A percentile compares a stretch with the other conserved stretches of the same genome.
Conservation (phyloP, 345 rosid species). For the Rhizophora mangle region DNA sequence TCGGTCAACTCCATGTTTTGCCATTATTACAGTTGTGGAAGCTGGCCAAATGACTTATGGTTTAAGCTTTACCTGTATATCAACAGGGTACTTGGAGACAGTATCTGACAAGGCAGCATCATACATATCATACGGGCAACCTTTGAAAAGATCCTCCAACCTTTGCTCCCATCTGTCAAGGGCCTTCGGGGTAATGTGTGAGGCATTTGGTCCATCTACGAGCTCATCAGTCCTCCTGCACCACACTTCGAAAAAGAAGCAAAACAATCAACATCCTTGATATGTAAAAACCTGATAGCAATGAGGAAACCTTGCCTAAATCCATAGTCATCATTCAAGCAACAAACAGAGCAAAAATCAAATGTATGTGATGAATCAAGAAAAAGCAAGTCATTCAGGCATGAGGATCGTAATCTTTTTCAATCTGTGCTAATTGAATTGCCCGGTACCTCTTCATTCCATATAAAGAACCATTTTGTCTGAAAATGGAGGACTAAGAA, state of each 20-base stretch:
- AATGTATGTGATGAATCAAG: too few species aligned
- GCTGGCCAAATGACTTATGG: neutral
- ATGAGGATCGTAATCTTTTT: too few species aligned
- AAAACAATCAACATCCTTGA: slow-evolving; percentile 3
- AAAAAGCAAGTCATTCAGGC: too few species aligned
- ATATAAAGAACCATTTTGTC: neutral
- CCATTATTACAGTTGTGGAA: neutral
- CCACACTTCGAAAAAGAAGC: slow-evolving; percentile 37
- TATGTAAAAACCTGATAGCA: neutral
- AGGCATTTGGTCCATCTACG: slow-evolving; percentile 52
- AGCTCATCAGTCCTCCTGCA: slow-evolving; percentile 60
- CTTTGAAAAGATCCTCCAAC: slow-evolving; percentile 42
- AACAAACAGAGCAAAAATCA: too few species aligned
- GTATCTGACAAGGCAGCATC: slow-evolving; percentile 53
- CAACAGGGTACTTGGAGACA: slow-evolving; percentile 44
- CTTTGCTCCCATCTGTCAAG: slow-evolving; percentile 50
- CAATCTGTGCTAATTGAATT: too few species aligned
- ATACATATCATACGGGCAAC: slow-evolving; percentile 43
- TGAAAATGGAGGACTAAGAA: neutral
- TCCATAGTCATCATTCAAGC: too few species aligned
- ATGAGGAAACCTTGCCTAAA: too few species aligned
- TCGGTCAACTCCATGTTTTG: neutral
- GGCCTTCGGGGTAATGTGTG: slow-evolving; percentile 50
- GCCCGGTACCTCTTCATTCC: too few species aligned
- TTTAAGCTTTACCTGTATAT: slow-evolving; percentile 38